Base-by-base conservation (phyloP, 179 eudicot species). In the Heliamphora pulchella region DNA sequence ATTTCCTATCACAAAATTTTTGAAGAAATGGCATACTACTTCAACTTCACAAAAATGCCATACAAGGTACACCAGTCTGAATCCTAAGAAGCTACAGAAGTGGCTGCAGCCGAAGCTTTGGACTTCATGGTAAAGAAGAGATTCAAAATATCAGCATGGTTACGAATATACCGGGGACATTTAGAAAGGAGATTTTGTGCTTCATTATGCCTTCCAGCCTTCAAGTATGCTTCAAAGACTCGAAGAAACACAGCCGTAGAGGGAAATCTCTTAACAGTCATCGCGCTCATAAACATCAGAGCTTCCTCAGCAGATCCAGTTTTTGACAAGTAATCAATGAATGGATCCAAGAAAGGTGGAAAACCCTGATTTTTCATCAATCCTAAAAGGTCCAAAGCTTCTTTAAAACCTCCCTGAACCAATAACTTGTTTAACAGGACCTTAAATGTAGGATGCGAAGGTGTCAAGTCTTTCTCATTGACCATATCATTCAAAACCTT, bases 301-400 rank as follows among this genome's bases (percentile, higher is more conserved):
- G 93, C 96, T 41, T 94, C 92, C 71, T 93, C 91, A 11, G 90
- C 84, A 69, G 84, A 85, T 70, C 96, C 96, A 5, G 63, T 86
- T 84, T 82, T 90, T 48, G 91, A 79, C 46, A 94, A 84, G 67
- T 83, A 91, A 41, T 83, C 74, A 5, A 94, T 77, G 46, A 91
- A 90, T 3, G 97, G 93, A 73, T 87, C 90, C 80, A 91, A 48
- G 63, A 83, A 91, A 47, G 98, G 97, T 47, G 98, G 97, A 78
- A 88, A 91, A 0, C 94, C 98, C n/a, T 91, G 85, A 78, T 17
- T 82, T 90, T 89, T 94, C 98, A 94, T 94, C 85, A 89, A 71
- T 58, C 75, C 83, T 76, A 94, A 85, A 51, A 93, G 87, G 53
- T 77, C 79, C 70, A 90, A 82, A 44, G 97, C 96, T 63, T 93